A percentile compares a stretch with the other conserved stretches of the same genome.
These are phyloP conservation scores for Phalaenopsis aphrodite DNA, from an alignment of 106 monocot genomes.

Conservation along the genomic window DNA sequence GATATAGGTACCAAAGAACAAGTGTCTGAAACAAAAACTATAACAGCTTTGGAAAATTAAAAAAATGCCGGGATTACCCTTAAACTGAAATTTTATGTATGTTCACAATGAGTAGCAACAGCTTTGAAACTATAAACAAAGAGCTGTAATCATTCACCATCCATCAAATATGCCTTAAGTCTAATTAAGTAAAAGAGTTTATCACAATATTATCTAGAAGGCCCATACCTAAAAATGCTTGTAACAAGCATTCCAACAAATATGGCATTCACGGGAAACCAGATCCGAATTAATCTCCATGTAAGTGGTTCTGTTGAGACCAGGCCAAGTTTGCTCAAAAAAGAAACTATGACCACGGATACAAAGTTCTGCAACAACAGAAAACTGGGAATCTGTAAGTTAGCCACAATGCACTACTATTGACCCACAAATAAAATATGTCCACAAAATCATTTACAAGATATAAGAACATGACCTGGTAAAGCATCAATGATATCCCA, in stretches of 20 bases:
- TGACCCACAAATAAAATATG: background rate
- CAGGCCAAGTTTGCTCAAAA: constrained; percentile 42
- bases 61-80: too few relatives aligned
- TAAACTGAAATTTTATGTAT: background rate
- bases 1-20: too few relatives aligned
- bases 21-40: too few relatives aligned
- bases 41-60: too few relatives aligned
- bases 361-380: constrained; percentile 77
- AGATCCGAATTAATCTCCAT: constrained; percentile 73
- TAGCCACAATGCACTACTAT: background rate
- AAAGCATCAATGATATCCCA: constrained; percentile 87
- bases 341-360: constrained; percentile 63
- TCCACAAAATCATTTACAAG: background rate
- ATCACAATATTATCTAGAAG: constrained; percentile 3
- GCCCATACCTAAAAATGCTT: constrained; percentile 81
- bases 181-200: background rate
- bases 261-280: constrained; percentile 92
- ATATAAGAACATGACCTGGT: constrained; percentile 55
- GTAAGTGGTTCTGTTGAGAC: constrained; percentile 85
- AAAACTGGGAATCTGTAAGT: constrained; percentile 5
- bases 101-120: background rate
- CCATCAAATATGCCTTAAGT: background rate
- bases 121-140: background rate
- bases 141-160: background rate
- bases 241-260: constrained; percentile 98